Conservation (phyloP, 768 basidiomycete genomes). For the Tulasnella sp. region DNA sequence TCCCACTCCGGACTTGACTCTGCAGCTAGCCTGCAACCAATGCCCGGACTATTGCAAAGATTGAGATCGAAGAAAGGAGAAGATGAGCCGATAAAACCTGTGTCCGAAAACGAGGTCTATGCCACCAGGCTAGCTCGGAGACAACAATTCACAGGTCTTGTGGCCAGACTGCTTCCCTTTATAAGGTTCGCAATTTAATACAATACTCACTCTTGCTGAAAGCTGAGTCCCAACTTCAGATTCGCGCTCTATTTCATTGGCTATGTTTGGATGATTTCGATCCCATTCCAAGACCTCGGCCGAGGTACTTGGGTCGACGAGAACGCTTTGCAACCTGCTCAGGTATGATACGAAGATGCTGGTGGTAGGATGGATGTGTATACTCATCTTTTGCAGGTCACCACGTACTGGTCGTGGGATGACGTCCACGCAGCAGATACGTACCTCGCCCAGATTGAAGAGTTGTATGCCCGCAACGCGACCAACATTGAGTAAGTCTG, state of each 20-base stretch:
- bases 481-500: constrained; percentile 57
- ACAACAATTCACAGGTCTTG: background rate
- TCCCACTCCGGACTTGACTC: background rate
- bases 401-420: constrained; percentile 83
- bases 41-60: background rate
- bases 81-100: background rate
- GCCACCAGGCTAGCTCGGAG: background rate
- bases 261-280: constrained; percentile 69
- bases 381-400: constrained; percentile 44
- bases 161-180: constrained; percentile 4
- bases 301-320: constrained; percentile 80
- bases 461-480: constrained; percentile 47
- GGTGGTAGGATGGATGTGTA: background rate
- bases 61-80: background rate
- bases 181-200: background rate
- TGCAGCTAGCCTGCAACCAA: background rate
- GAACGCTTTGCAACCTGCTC: constrained; percentile 87
- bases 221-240: constrained; percentile 23
- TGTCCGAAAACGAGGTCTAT: background rate
- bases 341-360: constrained; percentile 38
- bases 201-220: background rate
- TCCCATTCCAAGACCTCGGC: constrained; percentile 57
- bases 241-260: constrained; percentile 48
- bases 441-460: constrained; percentile 63
- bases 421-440: constrained; percentile 79